phyloP scores from a whole-genome alignment of 163 green algal genomes.

The Prototheca wickerhamii region DNA sequence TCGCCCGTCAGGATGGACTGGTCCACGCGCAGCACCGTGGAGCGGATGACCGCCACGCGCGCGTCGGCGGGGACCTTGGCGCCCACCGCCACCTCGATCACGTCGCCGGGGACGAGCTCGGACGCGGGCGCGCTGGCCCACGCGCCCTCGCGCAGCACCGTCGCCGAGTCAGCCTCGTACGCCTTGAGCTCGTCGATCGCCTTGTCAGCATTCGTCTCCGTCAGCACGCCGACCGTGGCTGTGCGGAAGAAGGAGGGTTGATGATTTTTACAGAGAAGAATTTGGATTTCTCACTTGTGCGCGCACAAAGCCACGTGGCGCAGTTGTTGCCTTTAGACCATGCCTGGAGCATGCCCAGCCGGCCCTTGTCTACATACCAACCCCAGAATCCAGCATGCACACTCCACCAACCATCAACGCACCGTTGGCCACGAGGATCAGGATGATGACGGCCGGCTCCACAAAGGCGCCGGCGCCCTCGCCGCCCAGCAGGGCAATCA shows the following conservation, averaged over 20 bases:
- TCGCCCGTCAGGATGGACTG: constrained; percentile 90
- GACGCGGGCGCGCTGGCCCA: constrained; percentile 53
- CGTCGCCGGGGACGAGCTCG: constrained; percentile 93
- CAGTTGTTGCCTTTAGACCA: neutral
- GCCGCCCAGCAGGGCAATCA: constrained; percentile 74
- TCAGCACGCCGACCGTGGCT: constrained; percentile 31
- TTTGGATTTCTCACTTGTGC: neutral
- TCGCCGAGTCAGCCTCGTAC: constrained; percentile 78
- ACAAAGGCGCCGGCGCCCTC: constrained; percentile 87
- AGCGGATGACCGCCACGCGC: constrained; percentile 66
- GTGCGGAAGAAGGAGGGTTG: neutral
- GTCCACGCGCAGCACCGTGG: constrained; percentile 76
- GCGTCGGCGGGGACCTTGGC: constrained; percentile 87
- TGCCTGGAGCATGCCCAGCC: too few species aligned
- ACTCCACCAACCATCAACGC: constrained; percentile 79
- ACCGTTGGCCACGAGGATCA: constrained; percentile 91
- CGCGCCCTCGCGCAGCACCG: constrained; percentile 56
- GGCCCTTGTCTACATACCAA: neutral
- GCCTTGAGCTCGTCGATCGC: constrained; percentile 94
- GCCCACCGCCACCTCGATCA: constrained; percentile 82
- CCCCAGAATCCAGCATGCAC: neutral
- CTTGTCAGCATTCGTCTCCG: constrained; percentile 89
- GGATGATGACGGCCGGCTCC: constrained; percentile 90
- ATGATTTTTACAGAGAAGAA: neutral
- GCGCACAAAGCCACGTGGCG: neutral